Evolutionary conservation across 208 protist genomes (phyloP), one percentile per base, ranked within the genome.

Genomic region (Leptomonas pyrrhocoris): DNA sequence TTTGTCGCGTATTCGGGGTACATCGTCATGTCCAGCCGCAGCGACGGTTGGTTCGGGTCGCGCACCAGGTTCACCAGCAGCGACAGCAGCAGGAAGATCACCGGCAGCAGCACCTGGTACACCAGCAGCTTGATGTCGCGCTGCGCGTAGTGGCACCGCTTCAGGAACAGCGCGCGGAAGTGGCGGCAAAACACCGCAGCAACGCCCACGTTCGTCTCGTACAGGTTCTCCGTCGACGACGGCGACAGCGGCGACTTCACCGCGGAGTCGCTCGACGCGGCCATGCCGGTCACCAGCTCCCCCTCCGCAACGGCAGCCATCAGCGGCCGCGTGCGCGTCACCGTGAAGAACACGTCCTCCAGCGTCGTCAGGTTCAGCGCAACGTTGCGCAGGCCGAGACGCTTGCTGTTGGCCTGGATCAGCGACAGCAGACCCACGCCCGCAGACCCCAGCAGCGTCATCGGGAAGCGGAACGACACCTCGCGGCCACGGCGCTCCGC

Each of bases 331-430:
- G 48, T 53, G 43, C 50, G 51, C 36, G 79, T 88, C 25, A 84
- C 49, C 36, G 55, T 79, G 59, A 89, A 80, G 67, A 96, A 93
- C 6, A 96, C 92, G 63, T 96, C 85, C 75, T 93, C 84, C 40
- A 96, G 70, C 50, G 92, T 94, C 45, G 92, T 84, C 46, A 93
- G 71, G 62, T 82, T 85, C 38, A 96, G 65, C 21, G 77, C 78
- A 36, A 91, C 81, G 18, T 77, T 82, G 57, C 68, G 83, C 42
- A 96, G 54, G 31, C 61, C 58, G 21, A 94, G 74, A 23, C 72
- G 70, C 49, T 72, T 51, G 42, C 77, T 73, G 27, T 79, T 27
- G 8, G 5, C 42, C 64, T 90, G 63, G 25, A 96, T 73, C 36
- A 48, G 45, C 23, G 67, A 63, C 53, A 96, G 73, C 58, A 96